These are phyloP conservation scores for Ampelocalamus luodianensis DNA, from an alignment of 176 grass and related monocot genomes.

Conservation along the genomic window DNA sequence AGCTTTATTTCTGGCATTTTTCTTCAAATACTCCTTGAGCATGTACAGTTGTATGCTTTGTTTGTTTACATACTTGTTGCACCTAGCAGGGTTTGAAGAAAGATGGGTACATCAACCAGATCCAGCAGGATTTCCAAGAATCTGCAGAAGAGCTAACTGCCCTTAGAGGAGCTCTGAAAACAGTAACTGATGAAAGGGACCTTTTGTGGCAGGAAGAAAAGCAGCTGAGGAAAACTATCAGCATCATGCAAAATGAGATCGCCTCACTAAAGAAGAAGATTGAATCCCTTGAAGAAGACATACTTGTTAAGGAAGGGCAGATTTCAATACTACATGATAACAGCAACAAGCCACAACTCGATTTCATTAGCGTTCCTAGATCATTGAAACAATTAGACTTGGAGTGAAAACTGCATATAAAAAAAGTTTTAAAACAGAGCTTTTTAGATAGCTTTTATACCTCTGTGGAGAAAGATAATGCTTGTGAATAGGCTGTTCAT, in stretches of 20 bases:
- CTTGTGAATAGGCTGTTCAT: conserved; percentile 46
- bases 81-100: conserved; percentile 64
- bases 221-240: conserved; percentile 49
- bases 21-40: not conserved
- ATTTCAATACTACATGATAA: conserved; percentile 83
- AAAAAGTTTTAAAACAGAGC: too few relatives aligned
- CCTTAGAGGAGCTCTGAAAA: conserved; percentile 69
- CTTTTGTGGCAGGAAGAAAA: conserved; percentile 66
- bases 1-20: not conserved
- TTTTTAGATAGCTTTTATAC: too few relatives aligned
- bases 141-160: conserved; percentile 67
- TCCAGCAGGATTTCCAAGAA: conserved; percentile 73
- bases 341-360: conserved; percentile 58
- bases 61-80: conserved; percentile 26
- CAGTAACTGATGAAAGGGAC: conserved; percentile 71
- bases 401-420: conserved; percentile 35
- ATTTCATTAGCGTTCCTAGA: conserved; percentile 56
- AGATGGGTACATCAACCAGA: conserved; percentile 61
- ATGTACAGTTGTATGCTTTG: not conserved
- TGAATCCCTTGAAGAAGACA: conserved; percentile 77
- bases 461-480: not conserved
- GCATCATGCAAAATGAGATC: conserved; percentile 53
- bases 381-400: conserved; percentile 55
- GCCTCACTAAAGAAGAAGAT: conserved; percentile 62
- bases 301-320: conserved; percentile 83